Percentiles rank a stretch among this genome's conserved stretches.
Conservation (phyloP, 768 basidiomycete species). For the Tylopilus felleus region DNA sequence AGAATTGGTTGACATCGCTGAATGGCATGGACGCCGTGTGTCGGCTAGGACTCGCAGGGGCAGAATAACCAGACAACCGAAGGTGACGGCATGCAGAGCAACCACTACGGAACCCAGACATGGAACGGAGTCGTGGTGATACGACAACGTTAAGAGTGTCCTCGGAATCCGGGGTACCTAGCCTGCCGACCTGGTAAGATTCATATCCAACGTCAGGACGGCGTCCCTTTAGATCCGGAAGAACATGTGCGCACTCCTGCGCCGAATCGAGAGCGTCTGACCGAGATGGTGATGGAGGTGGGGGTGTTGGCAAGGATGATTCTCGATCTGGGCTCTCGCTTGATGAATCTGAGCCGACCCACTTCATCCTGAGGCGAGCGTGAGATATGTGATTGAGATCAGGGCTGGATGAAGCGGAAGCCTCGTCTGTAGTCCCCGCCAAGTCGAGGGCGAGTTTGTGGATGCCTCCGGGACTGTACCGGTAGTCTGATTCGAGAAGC, state of each 20-base stretch:
- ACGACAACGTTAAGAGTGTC: neutral
- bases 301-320: neutral
- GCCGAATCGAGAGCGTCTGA: neutral
- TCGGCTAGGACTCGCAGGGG: slow-evolving; percentile 13
- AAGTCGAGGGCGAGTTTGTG: slow-evolving; percentile 21
- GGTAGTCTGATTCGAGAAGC: slow-evolving; percentile 17
- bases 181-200: neutral
- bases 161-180: slow-evolving; percentile 17
- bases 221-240: neutral
- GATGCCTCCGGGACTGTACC: slow-evolving; percentile 10
- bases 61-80: slow-evolving; percentile 11
- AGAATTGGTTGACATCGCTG: neutral
- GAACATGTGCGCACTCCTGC: slow-evolving; percentile 1
- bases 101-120: slow-evolving; percentile 26
- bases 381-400: neutral
- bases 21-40: neutral
- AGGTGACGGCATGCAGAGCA: slow-evolving; percentile 26
- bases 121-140: slow-evolving; percentile 8
- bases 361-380: slow-evolving; percentile 15
- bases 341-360: slow-evolving; percentile 13
- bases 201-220: neutral
- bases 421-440: slow-evolving; percentile 9
- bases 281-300: slow-evolving; percentile 5
- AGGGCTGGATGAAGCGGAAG: neutral
- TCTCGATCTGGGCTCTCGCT: slow-evolving; percentile 2